Conservation (phyloP, 371 early-diverging fungal species). For the Haplosporangium sp. region DNA sequence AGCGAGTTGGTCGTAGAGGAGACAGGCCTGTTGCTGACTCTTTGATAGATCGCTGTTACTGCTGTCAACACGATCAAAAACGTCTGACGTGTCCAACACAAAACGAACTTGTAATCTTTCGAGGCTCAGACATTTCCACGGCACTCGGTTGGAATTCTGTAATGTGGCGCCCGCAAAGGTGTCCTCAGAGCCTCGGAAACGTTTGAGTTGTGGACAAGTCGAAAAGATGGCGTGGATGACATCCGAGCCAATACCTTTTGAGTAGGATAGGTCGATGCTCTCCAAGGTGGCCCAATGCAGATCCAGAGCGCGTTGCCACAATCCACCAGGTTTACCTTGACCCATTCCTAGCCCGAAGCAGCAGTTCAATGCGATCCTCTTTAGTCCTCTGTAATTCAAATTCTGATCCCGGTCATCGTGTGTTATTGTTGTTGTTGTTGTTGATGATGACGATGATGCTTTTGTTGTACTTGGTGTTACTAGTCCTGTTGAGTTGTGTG, state of each 20-base stretch:
- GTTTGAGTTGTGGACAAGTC: not conserved
- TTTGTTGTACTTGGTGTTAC: too few relatives aligned
- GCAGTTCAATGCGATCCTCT: not conserved
- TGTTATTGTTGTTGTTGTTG: not conserved
- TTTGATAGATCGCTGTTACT: too few relatives aligned
- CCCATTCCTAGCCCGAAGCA: not conserved
- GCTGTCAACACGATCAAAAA: not conserved
- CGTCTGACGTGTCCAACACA: not conserved
- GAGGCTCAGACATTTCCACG: not conserved
- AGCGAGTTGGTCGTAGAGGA: not conserved
- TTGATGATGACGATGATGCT: not conserved
- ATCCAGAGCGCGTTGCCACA: not conserved
- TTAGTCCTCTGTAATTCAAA: not conserved
- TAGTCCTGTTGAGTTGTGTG: too few relatives aligned
- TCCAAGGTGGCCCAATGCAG: not conserved
- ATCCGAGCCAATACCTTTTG: not conserved
- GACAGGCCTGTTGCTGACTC: not conserved
- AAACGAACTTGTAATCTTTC: not conserved
- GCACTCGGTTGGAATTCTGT: not conserved
- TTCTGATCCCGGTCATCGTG: too few relatives aligned
- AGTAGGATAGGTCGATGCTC: conserved; percentile 1
- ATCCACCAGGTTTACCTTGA: not conserved
- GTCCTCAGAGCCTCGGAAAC: not conserved
- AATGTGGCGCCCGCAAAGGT: not conserved
- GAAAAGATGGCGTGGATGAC: not conserved